These are phyloP conservation scores for Penicillium sp. DNA, from an alignment of 2,329 filamentous ascomycete genomes.

Conservation along the genomic window DNA sequence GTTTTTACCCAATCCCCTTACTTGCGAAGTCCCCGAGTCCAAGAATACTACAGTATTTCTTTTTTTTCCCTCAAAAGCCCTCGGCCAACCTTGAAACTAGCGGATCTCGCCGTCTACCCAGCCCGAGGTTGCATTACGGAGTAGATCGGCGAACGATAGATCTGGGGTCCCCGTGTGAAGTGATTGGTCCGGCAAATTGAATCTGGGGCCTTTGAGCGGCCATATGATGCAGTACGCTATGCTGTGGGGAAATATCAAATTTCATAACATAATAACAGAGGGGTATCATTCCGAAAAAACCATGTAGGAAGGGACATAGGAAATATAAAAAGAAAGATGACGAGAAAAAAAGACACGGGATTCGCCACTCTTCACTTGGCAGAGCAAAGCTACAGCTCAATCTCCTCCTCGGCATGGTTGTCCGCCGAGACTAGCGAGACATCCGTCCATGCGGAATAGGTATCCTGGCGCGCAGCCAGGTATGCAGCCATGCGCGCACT, in stretches of 20 bases:
- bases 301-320: not conserved
- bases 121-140: too few relatives aligned
- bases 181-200: not conserved
- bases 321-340: not conserved
- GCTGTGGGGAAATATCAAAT: not conserved
- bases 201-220: not conserved
- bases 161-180: not conserved
- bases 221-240: not conserved
- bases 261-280: not conserved
- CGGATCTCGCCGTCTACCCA: too few relatives aligned
- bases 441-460: slow-evolving; percentile 45
- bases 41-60: too few relatives aligned
- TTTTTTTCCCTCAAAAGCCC: too few relatives aligned
- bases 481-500: slow-evolving; percentile 38
- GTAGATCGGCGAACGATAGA: too few relatives aligned
- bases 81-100: too few relatives aligned
- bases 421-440: slow-evolving; percentile 46
- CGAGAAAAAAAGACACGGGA: not conserved
- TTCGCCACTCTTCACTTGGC: not conserved
- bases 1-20: too few relatives aligned
- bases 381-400: slow-evolving; percentile 37
- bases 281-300: slow-evolving; percentile 3
- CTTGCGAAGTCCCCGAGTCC: too few relatives aligned
- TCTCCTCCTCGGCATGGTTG: slow-evolving; percentile 45
- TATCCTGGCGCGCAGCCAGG: slow-evolving; percentile 43